Evolutionary conservation across 2,329 filamentous ascomycete genomes (phyloP), one percentile per base, ranked within the genome.

Genomic region (Pseudonectria buxi): DNA sequence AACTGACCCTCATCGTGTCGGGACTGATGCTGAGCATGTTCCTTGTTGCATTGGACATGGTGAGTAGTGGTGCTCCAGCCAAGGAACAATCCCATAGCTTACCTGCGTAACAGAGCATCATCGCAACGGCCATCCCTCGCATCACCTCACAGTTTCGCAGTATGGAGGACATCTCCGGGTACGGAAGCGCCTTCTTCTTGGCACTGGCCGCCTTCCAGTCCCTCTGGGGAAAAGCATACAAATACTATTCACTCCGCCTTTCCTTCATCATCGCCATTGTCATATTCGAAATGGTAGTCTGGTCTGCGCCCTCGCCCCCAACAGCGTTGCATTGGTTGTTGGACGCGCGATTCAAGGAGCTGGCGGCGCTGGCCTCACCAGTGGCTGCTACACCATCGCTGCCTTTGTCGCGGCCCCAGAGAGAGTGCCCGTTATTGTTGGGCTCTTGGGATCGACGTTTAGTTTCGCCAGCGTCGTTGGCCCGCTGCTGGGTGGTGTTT

Each of bases 301-400:
- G 5, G 18, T 22, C 9, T 22, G 18, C 9, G 18, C 5, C 9
- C 5, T 9, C 5, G 18, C 18, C 5, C 18, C 18, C 18, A 22
- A 22, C 18, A 4, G 7, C 32, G 57, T 53, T 15, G 50, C 64
- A 22, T 59, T 65, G 4, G 62, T 68, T 26, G 60, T 63, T 45
- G 70, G 69, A 40, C 65, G 69, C 30, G 69, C 69, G 33, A 65
- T 71, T 15, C 59, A 64, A 10, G 62, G 60, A 26, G 57, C 69
- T 22, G 57, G 60, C 3, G 64, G 67, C 3, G 64, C 72, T 11
- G 74, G 68, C 10, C 51, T 76, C 10, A 64, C 62, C 33, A 62
- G 60, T 2, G 71, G 72, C 1, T 61, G 63, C 4, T 68, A 72
- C 51, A 72, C 63, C 18, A 71, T 74, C 42, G 68, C 72, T 45